Evolutionary conservation across 2,329 filamentous ascomycete genomes (phyloP), one percentile per base, ranked within the genome.

Genomic region (Pestalotiopsis sp.): DNA sequence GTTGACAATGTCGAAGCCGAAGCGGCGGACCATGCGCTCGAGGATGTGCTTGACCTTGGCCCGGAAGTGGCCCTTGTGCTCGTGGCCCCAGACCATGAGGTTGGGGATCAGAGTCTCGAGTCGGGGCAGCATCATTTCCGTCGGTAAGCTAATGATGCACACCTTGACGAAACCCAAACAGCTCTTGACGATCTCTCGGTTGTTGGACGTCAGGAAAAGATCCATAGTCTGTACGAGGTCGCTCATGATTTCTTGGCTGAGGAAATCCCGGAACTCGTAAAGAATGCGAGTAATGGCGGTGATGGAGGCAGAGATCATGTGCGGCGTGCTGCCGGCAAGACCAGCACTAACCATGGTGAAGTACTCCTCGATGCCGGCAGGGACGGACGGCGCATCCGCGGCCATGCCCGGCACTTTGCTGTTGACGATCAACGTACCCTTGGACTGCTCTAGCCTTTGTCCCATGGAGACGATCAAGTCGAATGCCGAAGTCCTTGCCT

Each of bases 331-430:
- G 68, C 95, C 95, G 2, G 95, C 96, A 66, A 99, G 88, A 82
- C 96, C 96, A 63, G 96, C 96, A 73, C 93, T 97, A 38, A 98
- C 93, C 96, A 99, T 99, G 67, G 95, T 98, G 83, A 98, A 93
- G 82, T 94, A 98, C 80, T 98, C 96, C 76, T 98, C 95, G 49
- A 99, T 88, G 57, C 88, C 95, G 23, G 96, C 95, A 2, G 89
- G 85, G 4, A 92, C 94, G 40, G 91, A 85, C 2, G 93, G 91
- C 0, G 94, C 92, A 78, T 97, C 91, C 62, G 88, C 83, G 3
- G 93, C 89, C 94, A 98, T 97, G 78, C 95, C 91, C 2, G 93
- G 88, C 2, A 98, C 92, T 78, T 95, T 93, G 73, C 89, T 91
- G 80, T 97, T 97, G 75, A 95, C 88, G 71, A 99, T 96, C 64